phyloP scores from a whole-genome alignment of 371 early-diverging fungal species.

The Lichtheimia hyalospora region DNA sequence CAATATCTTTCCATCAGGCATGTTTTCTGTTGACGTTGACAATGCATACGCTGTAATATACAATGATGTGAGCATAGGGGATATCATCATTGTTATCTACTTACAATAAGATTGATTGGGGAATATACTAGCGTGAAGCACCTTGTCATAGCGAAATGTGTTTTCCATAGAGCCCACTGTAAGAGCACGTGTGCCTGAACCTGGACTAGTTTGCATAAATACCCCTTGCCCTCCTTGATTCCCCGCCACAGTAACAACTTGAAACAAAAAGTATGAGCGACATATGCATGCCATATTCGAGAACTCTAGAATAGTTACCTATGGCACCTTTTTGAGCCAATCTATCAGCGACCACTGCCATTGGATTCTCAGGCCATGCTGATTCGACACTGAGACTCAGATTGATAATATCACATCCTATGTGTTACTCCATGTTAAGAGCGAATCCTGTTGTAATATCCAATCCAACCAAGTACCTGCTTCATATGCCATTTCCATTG shows the following conservation, averaged over 20 bases:
- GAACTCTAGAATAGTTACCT: constrained; percentile 13
- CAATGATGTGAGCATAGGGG: neutral
- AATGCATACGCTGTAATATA: constrained; percentile 22
- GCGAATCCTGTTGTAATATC: neutral
- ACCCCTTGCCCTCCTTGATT: constrained; percentile 59
- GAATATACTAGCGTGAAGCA: constrained; percentile 12
- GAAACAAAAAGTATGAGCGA: neutral
- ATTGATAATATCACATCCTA: constrained; percentile 32
- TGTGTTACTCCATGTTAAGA: neutral
- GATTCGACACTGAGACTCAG: constrained; percentile 25
- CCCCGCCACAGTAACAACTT: constrained; percentile 58
- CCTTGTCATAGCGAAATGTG: constrained; percentile 17
- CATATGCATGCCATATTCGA: neutral
- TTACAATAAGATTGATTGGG: constrained; percentile 25
- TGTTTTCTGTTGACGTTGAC: constrained; percentile 21
- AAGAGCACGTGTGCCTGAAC: constrained; percentile 44
- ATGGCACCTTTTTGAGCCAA: constrained; percentile 20
- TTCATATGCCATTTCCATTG: constrained; percentile 48
- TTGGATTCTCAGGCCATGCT: constrained; percentile 37
- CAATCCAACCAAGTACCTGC: constrained; percentile 34
- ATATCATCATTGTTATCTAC: neutral
- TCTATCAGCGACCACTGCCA: constrained; percentile 37
- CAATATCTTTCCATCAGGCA: constrained; percentile 27
- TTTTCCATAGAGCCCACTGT: constrained; percentile 67
- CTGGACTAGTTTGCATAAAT: constrained; percentile 46